Evolutionary conservation across 257 asterid genomes (phyloP).

Genomic region (Haberlea rhodopensis): DNA sequence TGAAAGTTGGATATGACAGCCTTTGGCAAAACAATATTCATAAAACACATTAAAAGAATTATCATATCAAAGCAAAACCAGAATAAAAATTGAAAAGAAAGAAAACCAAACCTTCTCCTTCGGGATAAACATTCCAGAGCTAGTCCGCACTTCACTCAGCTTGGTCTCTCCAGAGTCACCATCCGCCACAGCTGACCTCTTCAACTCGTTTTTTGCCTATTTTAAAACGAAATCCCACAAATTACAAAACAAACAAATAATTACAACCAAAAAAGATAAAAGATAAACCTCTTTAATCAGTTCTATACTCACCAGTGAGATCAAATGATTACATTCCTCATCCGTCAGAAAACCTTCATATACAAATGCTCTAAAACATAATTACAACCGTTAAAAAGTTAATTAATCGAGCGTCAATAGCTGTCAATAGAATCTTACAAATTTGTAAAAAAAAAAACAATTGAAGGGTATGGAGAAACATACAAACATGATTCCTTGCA

Average conservation of each 20-base stretch:
- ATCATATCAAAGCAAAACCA: background rate
- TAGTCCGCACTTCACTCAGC: conserved; percentile 83
- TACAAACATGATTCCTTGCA: background rate
- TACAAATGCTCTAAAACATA: conserved; percentile 70
- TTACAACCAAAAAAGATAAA: background rate
- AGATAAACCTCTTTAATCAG: background rate
- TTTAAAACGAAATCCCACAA: conserved; percentile 22
- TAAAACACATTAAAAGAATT: background rate
- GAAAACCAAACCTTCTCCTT: conserved; percentile 69
- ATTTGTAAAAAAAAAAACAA: conserved; percentile 10
- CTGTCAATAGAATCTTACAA: conserved; percentile 8
- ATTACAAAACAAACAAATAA: background rate
- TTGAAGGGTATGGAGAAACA: background rate
- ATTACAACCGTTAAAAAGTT: conserved; percentile 2
- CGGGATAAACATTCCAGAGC: conserved; percentile 90
- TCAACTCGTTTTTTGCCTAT: conserved; percentile 87
- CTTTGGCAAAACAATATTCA: background rate
- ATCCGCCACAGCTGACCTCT: conserved; percentile 90
- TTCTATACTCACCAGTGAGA: conserved; percentile 65
- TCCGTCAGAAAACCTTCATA: conserved; percentile 87
- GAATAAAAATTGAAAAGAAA: background rate
- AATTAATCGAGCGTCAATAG: background rate
- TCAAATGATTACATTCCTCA: conserved; percentile 83
- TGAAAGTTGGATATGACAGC: conserved; percentile 3
- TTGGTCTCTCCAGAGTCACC: conserved; percentile 70